A percentile compares a stretch with the other conserved stretches of the same genome.
phyloP scores from a whole-genome alignment of 495 filamentous ascomycete genomes.

The Aspergillus coremiiformis region DNA sequence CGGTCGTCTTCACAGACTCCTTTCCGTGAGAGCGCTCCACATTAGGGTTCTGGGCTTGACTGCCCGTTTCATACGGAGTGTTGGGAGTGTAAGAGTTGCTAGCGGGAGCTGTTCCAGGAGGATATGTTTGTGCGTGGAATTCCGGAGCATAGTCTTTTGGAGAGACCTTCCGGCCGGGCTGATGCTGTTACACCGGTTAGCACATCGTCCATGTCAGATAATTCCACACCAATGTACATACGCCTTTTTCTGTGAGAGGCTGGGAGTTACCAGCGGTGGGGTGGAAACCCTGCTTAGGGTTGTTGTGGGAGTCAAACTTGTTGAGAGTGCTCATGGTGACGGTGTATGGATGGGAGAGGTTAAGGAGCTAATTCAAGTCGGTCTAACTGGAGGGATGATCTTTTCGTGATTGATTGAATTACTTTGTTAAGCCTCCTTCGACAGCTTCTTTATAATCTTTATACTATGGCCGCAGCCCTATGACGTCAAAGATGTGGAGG shows the following conservation, averaged over 20 bases:
- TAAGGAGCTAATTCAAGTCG: too few species aligned
- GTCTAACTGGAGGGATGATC: too few species aligned
- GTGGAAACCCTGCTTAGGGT: constrained; percentile 13
- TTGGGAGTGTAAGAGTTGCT: constrained; percentile 55
- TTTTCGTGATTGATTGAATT: neutral
- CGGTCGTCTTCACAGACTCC: constrained; percentile 32
- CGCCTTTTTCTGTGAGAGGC: constrained; percentile 47
- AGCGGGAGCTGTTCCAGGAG: constrained; percentile 58
- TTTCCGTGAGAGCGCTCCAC: constrained; percentile 35
- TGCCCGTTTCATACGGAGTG: constrained; percentile 34
- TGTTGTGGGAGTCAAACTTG: constrained; percentile 5
- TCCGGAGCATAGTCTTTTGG: constrained; percentile 55
- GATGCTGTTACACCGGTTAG: constrained; percentile 45
- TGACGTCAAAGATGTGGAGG: constrained; percentile 1
- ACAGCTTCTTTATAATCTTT: neutral
- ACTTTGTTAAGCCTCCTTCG: too few species aligned
- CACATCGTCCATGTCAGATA: too few species aligned
- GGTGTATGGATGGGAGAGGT: neutral
- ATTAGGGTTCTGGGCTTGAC: constrained; percentile 41
- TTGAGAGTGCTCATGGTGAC: constrained; percentile 1
- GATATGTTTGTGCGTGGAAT: constrained; percentile 53
- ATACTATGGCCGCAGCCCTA: neutral
- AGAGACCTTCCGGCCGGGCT: constrained; percentile 51
- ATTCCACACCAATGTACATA: constrained; percentile 40
- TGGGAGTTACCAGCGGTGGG: constrained; percentile 40